A percentile compares a stretch with the other conserved stretches of the same genome.
Conservation (phyloP, 129 eudicot genomes). For the Apium graveolens region DNA sequence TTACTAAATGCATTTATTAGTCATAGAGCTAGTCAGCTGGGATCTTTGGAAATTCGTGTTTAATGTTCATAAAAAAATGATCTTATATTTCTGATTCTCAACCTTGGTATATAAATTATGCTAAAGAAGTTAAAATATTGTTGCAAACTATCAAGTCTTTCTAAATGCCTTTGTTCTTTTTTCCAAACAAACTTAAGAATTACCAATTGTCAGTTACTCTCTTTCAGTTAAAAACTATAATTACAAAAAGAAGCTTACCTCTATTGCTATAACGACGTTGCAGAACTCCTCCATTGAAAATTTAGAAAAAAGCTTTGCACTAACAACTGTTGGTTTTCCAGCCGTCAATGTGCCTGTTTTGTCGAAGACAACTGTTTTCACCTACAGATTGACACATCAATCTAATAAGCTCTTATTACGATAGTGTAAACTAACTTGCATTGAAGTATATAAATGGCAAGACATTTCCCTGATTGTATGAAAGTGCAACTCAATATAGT, state of each 20-base stretch:
- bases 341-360: slow-evolving; percentile 91
- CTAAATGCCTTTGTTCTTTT: neutral
- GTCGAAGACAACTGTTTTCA: slow-evolving; percentile 82
- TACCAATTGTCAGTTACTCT: neutral
- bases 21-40: neutral
- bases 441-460: neutral
- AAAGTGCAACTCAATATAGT: neutral
- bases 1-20: neutral
- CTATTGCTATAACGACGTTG: slow-evolving; percentile 60
- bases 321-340: slow-evolving; percentile 91
- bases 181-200: neutral
- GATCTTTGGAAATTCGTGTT: neutral
- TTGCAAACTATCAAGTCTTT: neutral
- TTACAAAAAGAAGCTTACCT: slow-evolving; percentile 41
- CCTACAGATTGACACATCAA: slow-evolving; percentile 34
- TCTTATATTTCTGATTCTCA: neutral
- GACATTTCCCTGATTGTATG: neutral
- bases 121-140: neutral
- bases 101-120: neutral
- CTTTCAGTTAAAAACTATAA: neutral
- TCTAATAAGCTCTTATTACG: slow-evolving; percentile 9
- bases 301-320: slow-evolving; percentile 62
- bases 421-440: neutral
- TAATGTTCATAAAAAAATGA: neutral
- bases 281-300: slow-evolving; percentile 79